Percentiles rank a stretch among this genome's conserved stretches.
phyloP scores from a whole-genome alignment of 108 stramenopile genomes.

The Licmophora abbreviata region DNA sequence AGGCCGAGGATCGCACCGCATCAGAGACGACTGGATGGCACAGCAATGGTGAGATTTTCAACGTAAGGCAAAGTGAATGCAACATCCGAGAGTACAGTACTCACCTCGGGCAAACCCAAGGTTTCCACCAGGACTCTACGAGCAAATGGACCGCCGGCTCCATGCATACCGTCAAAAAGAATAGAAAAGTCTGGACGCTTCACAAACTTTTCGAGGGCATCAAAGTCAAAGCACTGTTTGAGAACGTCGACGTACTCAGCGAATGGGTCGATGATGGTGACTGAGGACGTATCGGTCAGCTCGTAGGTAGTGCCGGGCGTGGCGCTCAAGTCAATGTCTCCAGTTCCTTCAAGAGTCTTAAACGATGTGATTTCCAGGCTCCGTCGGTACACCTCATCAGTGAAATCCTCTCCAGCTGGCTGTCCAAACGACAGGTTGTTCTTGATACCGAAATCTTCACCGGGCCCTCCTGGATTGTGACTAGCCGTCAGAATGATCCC shows the following conservation, averaged over 20 bases:
- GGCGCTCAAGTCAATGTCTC: slow-evolving; percentile 55
- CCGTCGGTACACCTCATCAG: slow-evolving; percentile 82
- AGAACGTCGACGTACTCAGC: slow-evolving; percentile 79
- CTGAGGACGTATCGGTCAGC: slow-evolving; percentile 52
- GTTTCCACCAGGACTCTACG: slow-evolving; percentile 85
- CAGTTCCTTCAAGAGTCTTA: slow-evolving; percentile 50
- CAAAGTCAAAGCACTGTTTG: slow-evolving; percentile 94
- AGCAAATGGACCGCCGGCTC: slow-evolving; percentile 96
- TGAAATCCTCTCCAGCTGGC: slow-evolving; percentile 95
- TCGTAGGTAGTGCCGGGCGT: slow-evolving; percentile 49
- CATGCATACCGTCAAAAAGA: slow-evolving; percentile 98
- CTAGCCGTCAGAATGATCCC: slow-evolving; percentile 95
- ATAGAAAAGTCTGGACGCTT: slow-evolving; percentile 74
- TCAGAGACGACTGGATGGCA: slow-evolving; percentile 38
- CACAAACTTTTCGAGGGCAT: slow-evolving; percentile 60
- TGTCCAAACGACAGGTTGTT: slow-evolving; percentile 95
- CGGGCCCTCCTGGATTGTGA: slow-evolving; percentile 99
- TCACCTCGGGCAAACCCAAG: slow-evolving; percentile 79
- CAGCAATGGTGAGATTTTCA: neutral
- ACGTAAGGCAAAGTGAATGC: slow-evolving; percentile 1
- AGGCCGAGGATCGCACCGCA: slow-evolving; percentile 85
- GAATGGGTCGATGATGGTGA: slow-evolving; percentile 82
- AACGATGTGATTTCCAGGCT: slow-evolving; percentile 54
- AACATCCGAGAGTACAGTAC: slow-evolving; percentile 3
- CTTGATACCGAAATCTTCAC: slow-evolving; percentile 96